Base-by-base conservation (phyloP, 2,329 filamentous ascomycete species). In the Paracoccidioides lutzii region DNA sequence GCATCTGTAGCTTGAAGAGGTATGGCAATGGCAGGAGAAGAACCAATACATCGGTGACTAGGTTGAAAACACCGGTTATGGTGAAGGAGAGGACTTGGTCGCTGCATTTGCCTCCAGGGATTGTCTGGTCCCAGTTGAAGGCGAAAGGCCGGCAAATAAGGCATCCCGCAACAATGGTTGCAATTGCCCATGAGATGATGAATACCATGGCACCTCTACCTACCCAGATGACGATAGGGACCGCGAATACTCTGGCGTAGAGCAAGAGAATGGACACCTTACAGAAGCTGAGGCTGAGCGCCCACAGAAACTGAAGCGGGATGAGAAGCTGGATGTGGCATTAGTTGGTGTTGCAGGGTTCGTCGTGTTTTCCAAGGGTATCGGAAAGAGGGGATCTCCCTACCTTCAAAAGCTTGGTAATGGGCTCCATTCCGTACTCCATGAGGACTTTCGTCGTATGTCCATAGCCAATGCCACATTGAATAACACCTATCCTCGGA, bases 241-340 rank as follows among this genome's bases (percentile, higher is more conserved):
- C 49, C 12, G 60, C 58, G 40, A 65, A 65, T n/a, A 64, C 61
- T 28, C 55, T 57, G 5, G 61, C 43, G 43, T 64, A 64, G 7
- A 64, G 37, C 14, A 61, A 45, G 42, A 64, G 43, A 6, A 64
- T 64, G 15, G 61, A 63, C 43, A 64, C 54, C 22, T 64, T 64
- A 2, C 57, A 61, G 54, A 63, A 62, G 30, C 56, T 64, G 12
- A 64, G 55, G 46, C 62, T 64, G 5, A 59, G 53, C 9, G 62
- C 65, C 57, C 68, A 65, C 3, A 63, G 52, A 37, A 65, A 59
- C 49, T 65, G 62, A 28, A 64, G 55, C 4, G 63, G 60, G 50
- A 65, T 57, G 42, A 64, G 59, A 41, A 64, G 41, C 30, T 64
- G 41, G 14, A 59, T 52, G n/a, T 14, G 12, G 28, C 22, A 32